These are phyloP conservation scores for Aureobasidium leucospermi DNA, from an alignment of 2,329 filamentous ascomycete species.

Conservation along the genomic window DNA sequence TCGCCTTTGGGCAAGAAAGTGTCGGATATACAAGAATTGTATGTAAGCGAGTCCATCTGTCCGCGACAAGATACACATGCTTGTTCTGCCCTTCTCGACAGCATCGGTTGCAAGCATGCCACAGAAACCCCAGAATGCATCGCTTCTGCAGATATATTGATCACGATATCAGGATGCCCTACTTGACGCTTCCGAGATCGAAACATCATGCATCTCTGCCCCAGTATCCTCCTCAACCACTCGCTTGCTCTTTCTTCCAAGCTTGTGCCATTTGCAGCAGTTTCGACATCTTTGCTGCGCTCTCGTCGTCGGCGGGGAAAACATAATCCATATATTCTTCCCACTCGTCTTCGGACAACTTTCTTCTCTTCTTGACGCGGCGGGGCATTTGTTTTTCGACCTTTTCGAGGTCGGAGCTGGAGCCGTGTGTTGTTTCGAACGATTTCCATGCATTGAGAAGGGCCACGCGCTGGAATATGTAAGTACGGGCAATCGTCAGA, in stretches of 20 bases:
- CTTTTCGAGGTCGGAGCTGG: slow-evolving; percentile 64
- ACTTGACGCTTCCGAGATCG: neutral
- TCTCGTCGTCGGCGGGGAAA: slow-evolving; percentile 90
- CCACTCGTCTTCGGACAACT: slow-evolving; percentile 84
- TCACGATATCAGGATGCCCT: neutral
- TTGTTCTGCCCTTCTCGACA: too few relatives aligned
- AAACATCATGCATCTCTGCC: neutral
- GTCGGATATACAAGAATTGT: neutral
- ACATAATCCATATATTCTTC: slow-evolving; percentile 97
- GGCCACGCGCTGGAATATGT: slow-evolving; percentile 58
- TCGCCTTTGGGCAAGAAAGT: neutral
- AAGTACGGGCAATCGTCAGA: slow-evolving; percentile 21
- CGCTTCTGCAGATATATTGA: neutral
- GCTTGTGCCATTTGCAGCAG: slow-evolving; percentile 77
- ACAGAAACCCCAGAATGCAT: neutral
- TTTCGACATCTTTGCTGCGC: slow-evolving; percentile 73
- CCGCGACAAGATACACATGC: neutral
- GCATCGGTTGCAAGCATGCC: too few relatives aligned
- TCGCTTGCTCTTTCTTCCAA: slow-evolving; percentile 65
- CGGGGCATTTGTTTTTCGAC: slow-evolving; percentile 92
- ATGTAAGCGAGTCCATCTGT: neutral
- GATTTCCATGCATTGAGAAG: slow-evolving; percentile 86
- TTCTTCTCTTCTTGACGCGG: slow-evolving; percentile 84
- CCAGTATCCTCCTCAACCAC: slow-evolving; percentile 1
- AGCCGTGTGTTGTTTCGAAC: slow-evolving; percentile 83